Base-by-base conservation (phyloP, 768 basidiomycete genomes). In the Albatrellus ellisii region DNA sequence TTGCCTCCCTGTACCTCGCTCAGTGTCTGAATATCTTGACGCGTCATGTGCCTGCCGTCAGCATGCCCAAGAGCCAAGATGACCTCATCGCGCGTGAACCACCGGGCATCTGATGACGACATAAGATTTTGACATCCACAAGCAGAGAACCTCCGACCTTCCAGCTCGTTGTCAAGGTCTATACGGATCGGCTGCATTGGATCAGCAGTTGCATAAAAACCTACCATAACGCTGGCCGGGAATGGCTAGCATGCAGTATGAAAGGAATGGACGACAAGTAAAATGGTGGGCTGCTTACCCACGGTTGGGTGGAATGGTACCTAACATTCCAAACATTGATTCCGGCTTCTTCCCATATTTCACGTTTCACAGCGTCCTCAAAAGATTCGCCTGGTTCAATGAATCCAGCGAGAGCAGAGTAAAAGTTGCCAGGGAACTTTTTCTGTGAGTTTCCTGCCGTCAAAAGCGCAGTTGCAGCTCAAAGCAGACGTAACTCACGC, bases 291-390 rank as follows among this genome's bases (percentile, higher is more conserved):
- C 15, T 26, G 48, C 71, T 47, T 51, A 83, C 87, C 87, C 87
- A 91, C 42, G 88, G 88, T 52, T 89, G 86, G 26, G 68, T 74
- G 43, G 83, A 86, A 59, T 91, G 87, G 56, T 94, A 97, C 49
- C 68, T 69, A 20, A 91, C 72, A 49, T 88, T 70, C 65, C 79
- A 81, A 18, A 88, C 86, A 36, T 69, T 73, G n/a, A 98, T 72
- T 4, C 94, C 94, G 2, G 88, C 86, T 59, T 98, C 94, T 59
- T 99, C 94, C 79, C 88, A 88, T 59, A 94, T 80, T 59, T 98
- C 94, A 28, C 94, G 72, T 40, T 73, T 67, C 24, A 97, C 91
- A 2, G 92, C 83, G 51, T 97, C 91, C 56, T 99, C 94, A 48
- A 95, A 82, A 0, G 84, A 77, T 58, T 99, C 94, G 8, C 84